A percentile compares a stretch with the other conserved stretches of the same genome.
These are phyloP conservation scores for Candida smagusa DNA, from an alignment of 1,139 yeast species.

Conservation along the genomic window DNA sequence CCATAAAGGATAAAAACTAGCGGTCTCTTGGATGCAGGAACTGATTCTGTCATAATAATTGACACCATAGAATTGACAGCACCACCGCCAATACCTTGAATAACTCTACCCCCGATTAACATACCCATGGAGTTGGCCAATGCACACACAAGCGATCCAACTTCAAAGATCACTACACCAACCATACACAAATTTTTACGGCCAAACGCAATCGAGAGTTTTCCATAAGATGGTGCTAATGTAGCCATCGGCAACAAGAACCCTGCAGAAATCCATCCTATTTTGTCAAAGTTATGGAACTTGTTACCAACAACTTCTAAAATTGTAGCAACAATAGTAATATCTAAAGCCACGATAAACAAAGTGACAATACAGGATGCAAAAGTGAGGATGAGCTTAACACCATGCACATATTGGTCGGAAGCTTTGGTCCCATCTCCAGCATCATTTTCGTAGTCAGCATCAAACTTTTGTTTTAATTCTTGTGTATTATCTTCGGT, in stretches of 20 bases:
- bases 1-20: slow-evolving; percentile 18
- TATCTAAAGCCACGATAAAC: slow-evolving; percentile 65
- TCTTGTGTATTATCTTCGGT: no score
- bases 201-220: slow-evolving; percentile 59
- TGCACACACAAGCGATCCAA: slow-evolving; percentile 53
- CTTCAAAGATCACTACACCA: slow-evolving; percentile 54
- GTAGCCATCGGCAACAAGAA: slow-evolving; percentile 60
- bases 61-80: slow-evolving; percentile 18
- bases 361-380: slow-evolving; percentile 47
- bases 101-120: slow-evolving; percentile 22
- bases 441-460: slow-evolving; percentile 41
- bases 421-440: slow-evolving; percentile 54
- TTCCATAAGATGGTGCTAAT: slow-evolving; percentile 59
- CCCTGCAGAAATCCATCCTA: slow-evolving; percentile 63
- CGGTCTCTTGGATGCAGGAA: slow-evolving; percentile 18
- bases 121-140: slow-evolving; percentile 19
- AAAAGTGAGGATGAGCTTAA: slow-evolving; percentile 34
- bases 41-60: slow-evolving; percentile 19
- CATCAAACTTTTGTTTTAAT: no score
- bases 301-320: slow-evolving; percentile 53
- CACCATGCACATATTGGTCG: slow-evolving; percentile 49
- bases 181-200: slow-evolving; percentile 49
- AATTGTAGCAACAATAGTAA: slow-evolving; percentile 61
- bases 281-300: slow-evolving; percentile 52
- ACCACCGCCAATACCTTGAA: slow-evolving; percentile 20